Evolutionary conservation across 2,329 filamentous ascomycete species (phyloP), one percentile per base, ranked within the genome.

Genomic region (Pseudogymnoascus pannorum): DNA sequence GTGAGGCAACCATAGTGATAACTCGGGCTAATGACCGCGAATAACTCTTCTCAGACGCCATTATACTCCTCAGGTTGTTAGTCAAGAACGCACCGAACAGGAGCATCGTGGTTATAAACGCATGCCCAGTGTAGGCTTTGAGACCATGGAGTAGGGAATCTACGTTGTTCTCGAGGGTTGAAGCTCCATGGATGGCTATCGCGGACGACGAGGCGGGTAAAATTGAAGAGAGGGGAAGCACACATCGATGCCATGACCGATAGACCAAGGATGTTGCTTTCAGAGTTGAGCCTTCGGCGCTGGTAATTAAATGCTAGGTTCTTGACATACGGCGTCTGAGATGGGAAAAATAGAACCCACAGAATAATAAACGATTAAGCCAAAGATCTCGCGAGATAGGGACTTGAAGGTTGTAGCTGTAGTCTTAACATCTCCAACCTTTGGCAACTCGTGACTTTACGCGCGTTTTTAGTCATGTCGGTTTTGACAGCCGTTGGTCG

Each of bases 361-460:
- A 54, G 88, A 75, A 67, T 78, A 79, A n/a, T 72, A 73, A 66
- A 88, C 76, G 65, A 88, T 80, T 2, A 81, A 76, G 59, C 79
- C 71, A 20, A 87, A 72, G 51, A 89, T 73, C 73, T 89, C 87
- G 64, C 81, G 83, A 2, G 86, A 87, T 18, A 89, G 77, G 48
- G 51, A 57, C 51, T 66, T 58, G 38, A 72, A 67, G 8, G 66
- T 62, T 7, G 58, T 42, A 33, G 58, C 4, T 60, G 35, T 7
- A 7, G 24, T 2, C 26, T 4, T 31, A 26, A 18, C 24, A 20
- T 31, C n/a, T 11, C 18, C n/a, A n/a, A 18, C 9, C 1, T n/a
- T 4, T 18, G n/a, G 24, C 14, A 31, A 9, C 48, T 31, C 48
- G 18, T 54, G n/a, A n/a, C n/a, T 31, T 54, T 12, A 8, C n/a